Base-by-base conservation (phyloP, 768 basidiomycete genomes). In the Phlebiopsis flavidoalba region DNA sequence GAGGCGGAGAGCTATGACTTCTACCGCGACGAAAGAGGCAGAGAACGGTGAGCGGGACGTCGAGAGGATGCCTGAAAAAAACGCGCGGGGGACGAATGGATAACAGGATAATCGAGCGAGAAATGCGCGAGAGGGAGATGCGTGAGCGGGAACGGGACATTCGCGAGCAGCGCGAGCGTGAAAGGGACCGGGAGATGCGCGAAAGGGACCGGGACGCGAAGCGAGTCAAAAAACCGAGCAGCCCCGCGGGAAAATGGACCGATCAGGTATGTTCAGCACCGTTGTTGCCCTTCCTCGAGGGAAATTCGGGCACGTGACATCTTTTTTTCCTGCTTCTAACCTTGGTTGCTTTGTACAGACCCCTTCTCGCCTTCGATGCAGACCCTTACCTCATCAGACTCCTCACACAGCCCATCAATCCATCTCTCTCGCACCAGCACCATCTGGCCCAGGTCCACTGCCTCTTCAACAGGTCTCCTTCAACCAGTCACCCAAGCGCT, bases 171-270 rank as follows among this genome's bases (percentile, higher is more conserved):
- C 52, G 52, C 15, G 52, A 53, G 21, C 54, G 68, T 26, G 76
- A 76, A 33, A 72, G 79, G 36, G 76, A 57, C 53, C 59, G 66
- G 60, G 37, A 53, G 17, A 62, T 76, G 57, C 70, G 77, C 37
- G 75, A 77, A 53, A 56, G 71, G 43, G 74, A 75, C 40, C 65
- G 70, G 19, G 63, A 64, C 62, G 74, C 81, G 15, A 88, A 87
- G 71, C 78, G 87, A 54, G 75, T 83, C 61, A 88, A 87, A 88
- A 87, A 70, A 75, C 78, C 3, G 79, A 85, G 61, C 75, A 43
- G 40, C 11, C 40, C 40, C 40, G 79, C 56, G 74, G 75, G 69
- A 80, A 80, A 66, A 65, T 72, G 58, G 76, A 79, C 49, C 76
- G 77, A 63, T 71, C 71, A 73, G 78, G 77, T 79, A 72, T 69